Evolutionary conservation across 1,284 basidiomycete genomes (phyloP).

Genomic region (Ceratobasidium sp.): DNA sequence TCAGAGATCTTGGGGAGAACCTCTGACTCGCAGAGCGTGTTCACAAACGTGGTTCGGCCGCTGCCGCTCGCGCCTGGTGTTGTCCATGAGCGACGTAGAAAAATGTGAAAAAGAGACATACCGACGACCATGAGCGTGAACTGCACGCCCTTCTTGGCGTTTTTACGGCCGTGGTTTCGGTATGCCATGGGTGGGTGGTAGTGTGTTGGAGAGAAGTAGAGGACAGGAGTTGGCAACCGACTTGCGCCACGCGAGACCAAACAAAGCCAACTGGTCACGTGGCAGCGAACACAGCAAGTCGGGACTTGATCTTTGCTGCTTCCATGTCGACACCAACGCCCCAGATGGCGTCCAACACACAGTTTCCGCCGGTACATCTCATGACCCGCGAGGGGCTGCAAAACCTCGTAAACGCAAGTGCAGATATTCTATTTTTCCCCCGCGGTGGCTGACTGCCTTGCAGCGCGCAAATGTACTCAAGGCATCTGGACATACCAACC

Average conservation of each 20-base stretch:
- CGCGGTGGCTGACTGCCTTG: constrained; percentile 13
- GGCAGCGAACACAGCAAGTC: constrained; percentile 10
- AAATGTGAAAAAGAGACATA: constrained; percentile 30
- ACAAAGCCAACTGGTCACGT: neutral
- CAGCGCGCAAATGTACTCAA: constrained; percentile 52
- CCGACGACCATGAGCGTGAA: constrained; percentile 96
- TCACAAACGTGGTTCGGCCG: constrained; percentile 96
- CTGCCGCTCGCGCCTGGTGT: constrained; percentile 88
- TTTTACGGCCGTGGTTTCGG: constrained; percentile 84
- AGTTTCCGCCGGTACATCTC: constrained; percentile 22
- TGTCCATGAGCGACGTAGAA: neutral
- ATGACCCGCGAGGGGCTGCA: constrained; percentile 34
- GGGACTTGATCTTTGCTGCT: neutral
- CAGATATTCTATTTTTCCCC: constrained; percentile 21
- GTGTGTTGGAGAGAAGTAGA: too few relatives aligned
- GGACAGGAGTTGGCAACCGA: constrained; percentile 19
- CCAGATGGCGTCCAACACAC: constrained; percentile 13
- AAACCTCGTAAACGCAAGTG: neutral
- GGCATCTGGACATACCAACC: constrained; percentile 49
- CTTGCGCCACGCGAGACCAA: constrained; percentile 21
- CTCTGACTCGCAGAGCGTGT: constrained; percentile 95
- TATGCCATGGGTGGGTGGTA: constrained; percentile 56
- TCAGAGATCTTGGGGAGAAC: constrained; percentile 88
- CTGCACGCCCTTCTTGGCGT: constrained; percentile 97
- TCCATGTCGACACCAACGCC: constrained; percentile 21